A percentile compares a stretch with the other conserved stretches of the same genome.
Evolutionary conservation across 148 eudicot genomes (phyloP).

Genomic region (Nepenthes gracilis): DNA sequence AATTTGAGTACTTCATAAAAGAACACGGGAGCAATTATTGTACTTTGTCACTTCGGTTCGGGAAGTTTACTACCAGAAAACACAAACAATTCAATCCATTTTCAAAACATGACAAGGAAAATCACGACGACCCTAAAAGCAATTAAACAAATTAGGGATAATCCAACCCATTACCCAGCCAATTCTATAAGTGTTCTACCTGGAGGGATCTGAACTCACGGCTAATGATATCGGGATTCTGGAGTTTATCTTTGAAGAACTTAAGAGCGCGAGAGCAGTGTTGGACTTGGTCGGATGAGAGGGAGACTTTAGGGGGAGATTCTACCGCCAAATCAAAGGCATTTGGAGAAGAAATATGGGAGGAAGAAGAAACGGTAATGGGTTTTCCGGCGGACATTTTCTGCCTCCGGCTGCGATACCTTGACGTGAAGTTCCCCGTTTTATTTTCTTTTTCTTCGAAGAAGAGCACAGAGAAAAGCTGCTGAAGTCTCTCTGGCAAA

Average conservation of each 20-base stretch:
- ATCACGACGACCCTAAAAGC: too few species aligned
- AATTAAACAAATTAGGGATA: background rate
- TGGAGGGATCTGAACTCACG: conserved; percentile 56
- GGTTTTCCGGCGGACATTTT: conserved; percentile 5
- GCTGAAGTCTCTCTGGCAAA: too few species aligned
- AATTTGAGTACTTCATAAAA: too few species aligned
- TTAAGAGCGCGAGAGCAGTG: conserved; percentile 47
- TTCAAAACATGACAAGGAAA: too few species aligned
- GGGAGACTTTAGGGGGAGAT: conserved; percentile 17
- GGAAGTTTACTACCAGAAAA: too few species aligned
- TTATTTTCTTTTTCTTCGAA: too few species aligned
- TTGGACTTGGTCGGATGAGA: conserved; percentile 42
- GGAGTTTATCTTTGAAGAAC: conserved; percentile 34
- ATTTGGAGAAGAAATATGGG: conserved; percentile 9
- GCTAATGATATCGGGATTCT: conserved; percentile 18
- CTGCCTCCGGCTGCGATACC: conserved; percentile 1
- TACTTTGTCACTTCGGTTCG: too few species aligned
- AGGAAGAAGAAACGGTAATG: conserved; percentile 5
- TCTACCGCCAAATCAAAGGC: conserved; percentile 22
- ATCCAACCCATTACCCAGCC: background rate
- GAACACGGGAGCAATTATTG: too few species aligned
- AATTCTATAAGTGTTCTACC: conserved; percentile 21
- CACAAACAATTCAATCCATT: too few species aligned
- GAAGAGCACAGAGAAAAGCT: background rate
- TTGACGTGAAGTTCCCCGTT: too few species aligned